Conservation (phyloP, 305 asterid genomes). For the Striga hermonthica region DNA sequence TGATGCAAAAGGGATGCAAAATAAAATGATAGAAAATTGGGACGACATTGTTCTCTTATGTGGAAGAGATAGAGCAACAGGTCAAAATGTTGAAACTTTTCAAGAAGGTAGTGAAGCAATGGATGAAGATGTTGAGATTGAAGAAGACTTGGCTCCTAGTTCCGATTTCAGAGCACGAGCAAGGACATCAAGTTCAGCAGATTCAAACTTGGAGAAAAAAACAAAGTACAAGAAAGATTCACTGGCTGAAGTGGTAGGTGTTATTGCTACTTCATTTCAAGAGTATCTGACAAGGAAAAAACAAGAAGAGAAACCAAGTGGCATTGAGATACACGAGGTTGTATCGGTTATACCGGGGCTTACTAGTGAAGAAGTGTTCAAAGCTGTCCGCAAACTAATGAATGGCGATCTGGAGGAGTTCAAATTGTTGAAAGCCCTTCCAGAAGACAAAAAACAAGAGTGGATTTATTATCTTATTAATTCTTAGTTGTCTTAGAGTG, state of each 20-base stretch:
- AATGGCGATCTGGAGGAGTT: neutral
- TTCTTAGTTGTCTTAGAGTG: neutral
- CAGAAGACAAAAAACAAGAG: neutral
- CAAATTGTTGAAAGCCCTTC: neutral
- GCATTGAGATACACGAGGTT: neutral
- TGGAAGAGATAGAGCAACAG: neutral
- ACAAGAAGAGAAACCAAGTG: neutral
- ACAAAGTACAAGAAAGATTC: neutral
- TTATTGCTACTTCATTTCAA: neutral
- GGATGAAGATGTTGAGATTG: too few relatives aligned
- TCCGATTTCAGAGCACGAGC: neutral
- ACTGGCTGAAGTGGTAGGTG: neutral
- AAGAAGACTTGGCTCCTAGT: neutral
- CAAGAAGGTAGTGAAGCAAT: neutral
- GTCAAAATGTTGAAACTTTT: neutral
- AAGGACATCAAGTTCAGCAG: neutral
- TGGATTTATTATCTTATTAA: neutral
- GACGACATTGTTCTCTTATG: neutral
- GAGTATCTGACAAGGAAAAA: neutral
- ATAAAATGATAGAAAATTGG: neutral
- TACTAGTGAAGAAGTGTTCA: neutral
- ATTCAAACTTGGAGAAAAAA: neutral
- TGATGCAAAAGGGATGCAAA: neutral
- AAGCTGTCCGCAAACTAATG: neutral
- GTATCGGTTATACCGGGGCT: neutral